Conservation (phyloP, 140 eudicot genomes). For the Flaveria floridana region DNA sequence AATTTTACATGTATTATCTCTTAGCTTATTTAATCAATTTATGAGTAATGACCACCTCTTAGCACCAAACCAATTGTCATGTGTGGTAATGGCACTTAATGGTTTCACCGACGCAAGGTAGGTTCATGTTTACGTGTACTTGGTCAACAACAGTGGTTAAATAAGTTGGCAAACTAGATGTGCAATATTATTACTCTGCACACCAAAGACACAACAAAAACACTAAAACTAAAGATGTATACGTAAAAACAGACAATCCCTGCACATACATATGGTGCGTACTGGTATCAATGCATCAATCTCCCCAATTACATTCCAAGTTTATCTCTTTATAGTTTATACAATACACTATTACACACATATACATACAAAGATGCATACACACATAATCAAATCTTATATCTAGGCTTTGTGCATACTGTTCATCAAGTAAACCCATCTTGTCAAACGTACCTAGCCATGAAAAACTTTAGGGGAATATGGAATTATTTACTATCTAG, state of each 20-base stretch:
- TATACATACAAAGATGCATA: background rate
- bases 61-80: background rate
- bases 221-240: background rate
- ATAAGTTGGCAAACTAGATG: background rate
- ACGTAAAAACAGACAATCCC: slow-evolving; percentile 5
- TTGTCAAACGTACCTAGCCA: no score
- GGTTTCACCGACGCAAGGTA: background rate
- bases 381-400: background rate
- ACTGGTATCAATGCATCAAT: slow-evolving; percentile 3
- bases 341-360: background rate
- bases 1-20: background rate
- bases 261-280: slow-evolving; percentile 14
- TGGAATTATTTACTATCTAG: slow-evolving; percentile 1
- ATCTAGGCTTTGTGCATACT: slow-evolving; percentile 7
- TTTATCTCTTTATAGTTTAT: background rate
- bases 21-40: background rate
- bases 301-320: background rate
- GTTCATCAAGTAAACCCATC: no score
- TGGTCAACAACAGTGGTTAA: background rate
- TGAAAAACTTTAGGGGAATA: background rate
- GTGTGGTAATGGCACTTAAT: slow-evolving; percentile 2
- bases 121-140: background rate
- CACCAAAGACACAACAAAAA: background rate
- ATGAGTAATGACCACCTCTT: background rate
- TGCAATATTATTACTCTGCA: background rate